Base-by-base conservation (phyloP, 805 yeast genomes). In the Metschnikowia vanudenii region DNA sequence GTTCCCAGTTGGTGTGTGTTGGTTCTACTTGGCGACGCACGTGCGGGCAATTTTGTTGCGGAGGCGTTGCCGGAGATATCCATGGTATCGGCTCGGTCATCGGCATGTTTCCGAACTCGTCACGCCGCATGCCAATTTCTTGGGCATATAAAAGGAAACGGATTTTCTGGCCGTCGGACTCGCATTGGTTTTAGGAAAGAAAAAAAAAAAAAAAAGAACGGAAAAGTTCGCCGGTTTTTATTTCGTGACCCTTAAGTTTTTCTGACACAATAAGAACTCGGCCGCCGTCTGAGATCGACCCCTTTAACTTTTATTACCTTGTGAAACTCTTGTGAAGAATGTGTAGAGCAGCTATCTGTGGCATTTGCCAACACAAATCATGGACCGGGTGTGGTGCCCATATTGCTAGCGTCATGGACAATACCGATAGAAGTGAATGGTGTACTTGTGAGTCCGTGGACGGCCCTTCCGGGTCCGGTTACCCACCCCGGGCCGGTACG, bases 361-460 rank as follows among this genome's bases (percentile, higher is more conserved):
- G 64, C 24, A 65, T 68, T 51, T 69, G 74, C 54, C 65, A 78
- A 51, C 75, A 75, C 57, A 79, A 80, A 54, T 71, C 83, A 12
- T 81, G 86, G 86, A 73, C 82, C 35, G 85, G 85, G n/a, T 78
- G 82, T 54, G 84, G 84, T 24, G 37, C 63, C n/a, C 84, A 81
- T 55, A 65, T 80, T 35, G 51, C 73, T n/a, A 52, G 61, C 13
- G 81, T 81, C n/a, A 79, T 81, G 85, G 74, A 73, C 43, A 53
- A 58, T 46, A 76, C 82, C 17, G 76, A 75, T 26, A 68, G 65
- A 46, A 62, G 62, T 17, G 67, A 63, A 47, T 76, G 82, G 81
- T 81, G 86, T 58, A 71, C 81, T 31, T 81, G 86, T 61, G 69
- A 67, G 46, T 74, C 73, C 44, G 57, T 64, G 18, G 76, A 74